These are phyloP conservation scores for Phycomyces nitens DNA, from an alignment of 192 early-diverging fungal genomes.

Conservation along the genomic window DNA sequence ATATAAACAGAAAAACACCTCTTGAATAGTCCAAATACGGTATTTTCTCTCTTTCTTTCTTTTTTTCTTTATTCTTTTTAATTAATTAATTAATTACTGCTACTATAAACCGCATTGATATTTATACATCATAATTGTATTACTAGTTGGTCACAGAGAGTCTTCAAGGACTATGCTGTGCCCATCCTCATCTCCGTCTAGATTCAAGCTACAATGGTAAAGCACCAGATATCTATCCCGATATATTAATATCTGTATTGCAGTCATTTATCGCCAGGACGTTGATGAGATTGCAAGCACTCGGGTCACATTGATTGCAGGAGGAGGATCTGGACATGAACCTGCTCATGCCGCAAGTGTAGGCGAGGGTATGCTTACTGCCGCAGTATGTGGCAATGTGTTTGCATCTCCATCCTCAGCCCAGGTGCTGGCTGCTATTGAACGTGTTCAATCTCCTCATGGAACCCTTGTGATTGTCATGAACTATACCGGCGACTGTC, in stretches of 20 bases:
- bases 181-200: conserved; percentile 57
- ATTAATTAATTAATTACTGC: too few species aligned
- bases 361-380: conserved; percentile 68
- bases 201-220: conserved; percentile 54
- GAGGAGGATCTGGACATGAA: conserved; percentile 85
- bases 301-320: conserved; percentile 77
- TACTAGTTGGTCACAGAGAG: conserved; percentile 54
- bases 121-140: background rate
- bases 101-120: too few species aligned
- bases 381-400: conserved; percentile 78
- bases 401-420: conserved; percentile 83
- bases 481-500: conserved; percentile 83
- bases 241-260: too few species aligned
- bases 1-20: conserved; percentile 61
- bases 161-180: conserved; percentile 52
- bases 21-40: conserved; percentile 51
- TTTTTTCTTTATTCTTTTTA: background rate
- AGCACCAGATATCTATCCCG: background rate
- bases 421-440: conserved; percentile 72
- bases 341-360: conserved; percentile 80
- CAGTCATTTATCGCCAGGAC: conserved; percentile 60
- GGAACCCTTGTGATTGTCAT: conserved; percentile 80
- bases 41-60: too few species aligned
- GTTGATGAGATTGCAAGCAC: conserved; percentile 44
- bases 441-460: conserved; percentile 55